Conservation (phyloP, 169 alveolate genomes). For the Babesia caballi region DNA sequence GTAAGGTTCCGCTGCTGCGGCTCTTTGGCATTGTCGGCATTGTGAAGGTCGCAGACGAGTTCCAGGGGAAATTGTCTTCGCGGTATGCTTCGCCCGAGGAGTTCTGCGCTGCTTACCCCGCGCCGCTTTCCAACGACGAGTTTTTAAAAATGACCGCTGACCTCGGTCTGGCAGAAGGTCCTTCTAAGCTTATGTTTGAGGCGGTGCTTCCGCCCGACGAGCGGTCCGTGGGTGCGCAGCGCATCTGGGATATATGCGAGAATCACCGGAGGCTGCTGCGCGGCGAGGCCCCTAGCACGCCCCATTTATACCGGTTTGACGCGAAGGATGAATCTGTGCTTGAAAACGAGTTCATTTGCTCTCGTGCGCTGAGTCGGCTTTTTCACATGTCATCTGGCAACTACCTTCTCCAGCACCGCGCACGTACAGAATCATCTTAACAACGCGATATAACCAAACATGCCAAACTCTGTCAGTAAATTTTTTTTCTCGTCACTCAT, state of each 20-base stretch:
- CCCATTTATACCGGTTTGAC: constrained; percentile 43
- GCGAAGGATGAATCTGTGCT: constrained; percentile 19
- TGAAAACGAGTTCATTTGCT: constrained; percentile 54
- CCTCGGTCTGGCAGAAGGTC: neutral
- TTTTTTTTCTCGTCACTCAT: too few relatives aligned
- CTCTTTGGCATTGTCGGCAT: constrained; percentile 56
- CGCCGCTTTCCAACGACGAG: neutral
- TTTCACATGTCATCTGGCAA: constrained; percentile 63
- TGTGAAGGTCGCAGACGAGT: constrained; percentile 30
- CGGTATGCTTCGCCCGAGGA: neutral
- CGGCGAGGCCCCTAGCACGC: constrained; percentile 5
- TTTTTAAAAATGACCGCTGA: neutral
- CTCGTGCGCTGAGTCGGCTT: constrained; percentile 50
- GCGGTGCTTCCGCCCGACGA: constrained; percentile 37
- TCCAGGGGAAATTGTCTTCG: neutral
- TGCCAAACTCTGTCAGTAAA: too few relatives aligned
- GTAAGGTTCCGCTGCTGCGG: constrained; percentile 27
- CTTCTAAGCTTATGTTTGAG: constrained; percentile 3
- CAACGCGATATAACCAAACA: too few relatives aligned
- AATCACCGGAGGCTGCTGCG: constrained; percentile 16
- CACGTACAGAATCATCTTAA: too few relatives aligned
- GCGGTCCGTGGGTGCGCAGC: neutral
- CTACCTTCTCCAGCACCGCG: constrained; percentile 35
- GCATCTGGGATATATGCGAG: constrained; percentile 28
- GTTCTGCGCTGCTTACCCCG: neutral